Evolutionary conservation across 2,329 filamentous ascomycete genomes (phyloP).

Genomic region (Fusarium virguliforme): DNA sequence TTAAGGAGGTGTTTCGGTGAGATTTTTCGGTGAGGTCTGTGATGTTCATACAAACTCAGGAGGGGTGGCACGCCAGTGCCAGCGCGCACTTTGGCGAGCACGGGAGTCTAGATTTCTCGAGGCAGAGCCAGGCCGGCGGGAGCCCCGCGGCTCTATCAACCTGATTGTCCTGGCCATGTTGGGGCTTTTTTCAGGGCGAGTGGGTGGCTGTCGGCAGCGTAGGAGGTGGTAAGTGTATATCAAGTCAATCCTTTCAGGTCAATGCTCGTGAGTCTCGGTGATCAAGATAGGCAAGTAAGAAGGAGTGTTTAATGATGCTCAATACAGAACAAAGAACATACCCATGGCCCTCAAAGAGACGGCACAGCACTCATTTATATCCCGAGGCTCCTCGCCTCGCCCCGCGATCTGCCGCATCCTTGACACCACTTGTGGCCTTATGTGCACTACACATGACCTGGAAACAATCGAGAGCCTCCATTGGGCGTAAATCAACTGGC

Average conservation of each 20-base stretch:
- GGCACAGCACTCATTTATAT: slow-evolving; percentile 25
- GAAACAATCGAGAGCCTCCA: background rate
- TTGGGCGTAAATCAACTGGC: background rate
- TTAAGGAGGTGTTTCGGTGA: slow-evolving; percentile 18
- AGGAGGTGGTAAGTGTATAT: background rate
- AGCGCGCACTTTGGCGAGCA: background rate
- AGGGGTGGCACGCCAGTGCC: background rate
- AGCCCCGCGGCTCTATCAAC: background rate
- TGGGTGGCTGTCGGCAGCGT: background rate
- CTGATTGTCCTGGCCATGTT: slow-evolving; percentile 18
- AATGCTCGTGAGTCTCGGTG: background rate
- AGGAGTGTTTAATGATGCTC: background rate
- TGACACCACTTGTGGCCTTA: slow-evolving; percentile 25
- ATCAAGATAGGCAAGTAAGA: too few species aligned
- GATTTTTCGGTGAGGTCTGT: background rate
- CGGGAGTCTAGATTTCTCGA: background rate
- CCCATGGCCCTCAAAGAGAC: background rate
- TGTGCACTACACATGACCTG: background rate
- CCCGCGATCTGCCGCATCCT: slow-evolving; percentile 24
- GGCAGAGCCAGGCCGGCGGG: background rate
- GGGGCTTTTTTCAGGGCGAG: background rate
- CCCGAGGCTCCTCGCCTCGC: background rate
- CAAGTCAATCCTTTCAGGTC: background rate
- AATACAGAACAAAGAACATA: background rate
- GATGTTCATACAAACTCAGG: slow-evolving; percentile 27